Base-by-base conservation (phyloP, 179 eudicot genomes). In the Silene vulgaris region DNA sequence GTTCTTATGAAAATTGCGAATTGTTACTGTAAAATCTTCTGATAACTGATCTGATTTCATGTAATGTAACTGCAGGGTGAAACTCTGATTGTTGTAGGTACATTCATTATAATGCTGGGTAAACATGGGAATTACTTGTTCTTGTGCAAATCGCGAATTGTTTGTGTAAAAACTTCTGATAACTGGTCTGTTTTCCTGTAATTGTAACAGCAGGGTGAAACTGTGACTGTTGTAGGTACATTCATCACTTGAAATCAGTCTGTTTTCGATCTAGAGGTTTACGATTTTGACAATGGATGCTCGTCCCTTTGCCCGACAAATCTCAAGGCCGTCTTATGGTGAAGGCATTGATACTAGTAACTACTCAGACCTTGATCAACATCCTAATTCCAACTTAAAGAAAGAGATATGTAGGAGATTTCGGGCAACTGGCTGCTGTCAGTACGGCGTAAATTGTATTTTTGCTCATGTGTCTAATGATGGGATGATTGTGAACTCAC, bases 351-450 rank as follows among this genome's bases (percentile, higher is more conserved):
- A 40, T 40, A 2, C 8, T 35, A 35, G 40, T 35, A 35, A 35
- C 40, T 35, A 35, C 40, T 35, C 40, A 35, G 40, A 35, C 8
- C 40, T 6, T 35, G 40, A 1, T 35, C 40, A 35, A 35, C 40
- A 35, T 40, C 66, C 13, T 16, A 11, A 23, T 48, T 29, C 35
- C 26, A 35, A 14, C 63, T 21, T 6, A 73, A 11, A 8, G 12
- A 78, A 40, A 35, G 45, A 74, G 66, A 3, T 45, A 1, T 81
- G 84, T 69, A 78, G 65, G 75, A 63, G n/a, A n/a, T 81, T 78
- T 59, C 11, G 30, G 35, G 3, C 2, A 3, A 70, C 13, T 2
- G 77, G 81, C 8, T 0, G 1, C 52, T 82, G 84, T 66, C 9
- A 0, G 0, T 78, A 70, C 66, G 84, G 81, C 14, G 71, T 45